phyloP scores from a whole-genome alignment of 176 grass and related monocot genomes.

The Coix lacrymajobi region DNA sequence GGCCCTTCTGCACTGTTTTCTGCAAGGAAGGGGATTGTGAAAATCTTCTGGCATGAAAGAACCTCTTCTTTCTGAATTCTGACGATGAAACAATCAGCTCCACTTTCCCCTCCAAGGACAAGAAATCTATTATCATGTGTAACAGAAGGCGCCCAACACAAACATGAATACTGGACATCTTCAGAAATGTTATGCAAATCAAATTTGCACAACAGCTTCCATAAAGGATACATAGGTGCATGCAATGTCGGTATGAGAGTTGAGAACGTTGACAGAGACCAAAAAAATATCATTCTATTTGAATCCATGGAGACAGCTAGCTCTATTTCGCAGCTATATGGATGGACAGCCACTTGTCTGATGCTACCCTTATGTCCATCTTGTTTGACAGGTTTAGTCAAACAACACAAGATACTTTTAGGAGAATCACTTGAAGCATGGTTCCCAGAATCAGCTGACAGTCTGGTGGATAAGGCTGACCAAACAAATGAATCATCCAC shows the following conservation, averaged over 20 bases:
- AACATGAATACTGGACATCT: constrained; percentile 62
- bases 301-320: constrained; percentile 93
- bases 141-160: constrained; percentile 81
- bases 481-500: constrained; percentile 52
- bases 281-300: constrained; percentile 63
- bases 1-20: constrained; percentile 33
- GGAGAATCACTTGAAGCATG: constrained; percentile 32
- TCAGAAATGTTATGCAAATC: constrained; percentile 40
- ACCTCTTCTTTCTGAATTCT: constrained; percentile 49
- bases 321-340: constrained; percentile 57
- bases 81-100: constrained; percentile 66
- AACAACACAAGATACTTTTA: constrained; percentile 39
- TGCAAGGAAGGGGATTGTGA: constrained; percentile 57
- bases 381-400: constrained; percentile 45
- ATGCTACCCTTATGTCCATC: constrained; percentile 69
- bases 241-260: constrained; percentile 49
- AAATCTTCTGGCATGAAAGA: constrained; percentile 58
- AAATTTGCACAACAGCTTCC: constrained; percentile 66
- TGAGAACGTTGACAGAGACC: constrained; percentile 81
- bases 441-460: constrained; percentile 36
- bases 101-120: constrained; percentile 64
- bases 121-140: constrained; percentile 58
- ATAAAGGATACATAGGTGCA: constrained; percentile 51
- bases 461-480: constrained; percentile 35
- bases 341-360: constrained; percentile 64